Evolutionary conservation across 2,329 filamentous ascomycete genomes (phyloP), one percentile per base, ranked within the genome.

Genomic region (Plectosphaerella sp.): DNA sequence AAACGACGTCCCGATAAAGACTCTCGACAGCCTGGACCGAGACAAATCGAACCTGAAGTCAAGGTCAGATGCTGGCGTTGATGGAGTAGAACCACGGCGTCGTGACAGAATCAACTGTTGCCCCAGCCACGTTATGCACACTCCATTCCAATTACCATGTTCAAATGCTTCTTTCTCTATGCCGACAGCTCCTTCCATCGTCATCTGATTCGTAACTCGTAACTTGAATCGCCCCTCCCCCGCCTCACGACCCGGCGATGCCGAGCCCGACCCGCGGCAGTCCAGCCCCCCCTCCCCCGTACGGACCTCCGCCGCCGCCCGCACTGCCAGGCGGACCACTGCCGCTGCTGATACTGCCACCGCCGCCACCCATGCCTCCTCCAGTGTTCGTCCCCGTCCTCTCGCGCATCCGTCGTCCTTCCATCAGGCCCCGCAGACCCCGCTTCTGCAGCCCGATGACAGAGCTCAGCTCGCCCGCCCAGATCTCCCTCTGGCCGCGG

Each of bases 401-500:
- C 67, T 96, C 91, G 45, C 92, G 78, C 75, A 97, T 85, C 54
- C 93, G 79, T 45, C 93, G 77, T 4, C 93, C 93, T 69, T 97
- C 94, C 94, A 99, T 97, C 59, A 99, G 69, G 0, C 94, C 94
- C 54, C 93, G 79, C 36, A 99, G 69, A 0, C 94, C 94, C 50
- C 94, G 80, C 75, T 99, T 99, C 75, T 99, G 94, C 58, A 99
- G 67, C 0, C 94, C 94, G 59, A 99, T 96, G 3, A 97, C 93
- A 47, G 90, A 90, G 72, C 89, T 92, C 35, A 93, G 69, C 72
- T 95, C 83, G 53, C 87, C 86, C 62, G 80, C 75, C 93, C 94
- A 99, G 1, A 93, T 76, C 58, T 91, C 88, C 65, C 70, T 59
- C 61, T 71, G 64, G 54, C 68, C 71, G 58, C 69, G 70, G 54